Evolutionary conservation across 2,329 filamentous ascomycete genomes (phyloP), one percentile per base, ranked within the genome.

Genomic region (Kalmusia sp.): DNA sequence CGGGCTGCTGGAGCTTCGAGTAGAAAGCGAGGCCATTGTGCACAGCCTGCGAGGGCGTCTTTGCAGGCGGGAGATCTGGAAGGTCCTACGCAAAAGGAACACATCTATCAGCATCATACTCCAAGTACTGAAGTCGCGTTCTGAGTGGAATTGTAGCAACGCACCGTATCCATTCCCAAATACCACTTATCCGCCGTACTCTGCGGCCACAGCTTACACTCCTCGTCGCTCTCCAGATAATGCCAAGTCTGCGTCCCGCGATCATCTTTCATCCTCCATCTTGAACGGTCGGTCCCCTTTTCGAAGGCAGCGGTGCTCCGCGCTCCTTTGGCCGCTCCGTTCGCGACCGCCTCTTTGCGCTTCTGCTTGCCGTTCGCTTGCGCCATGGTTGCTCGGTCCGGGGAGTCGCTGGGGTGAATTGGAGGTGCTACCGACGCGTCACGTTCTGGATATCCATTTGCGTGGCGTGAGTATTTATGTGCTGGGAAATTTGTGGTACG

Each of bases 171-270:
- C 40, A 97, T 76, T 15, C 91, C 91, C 15, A 99, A 73, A 67
- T 87, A 91, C 73, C 92, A 96, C 74, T 92, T 96, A 71, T 99
- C 96, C n/a, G 92, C 91, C 51, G 81, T 82, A 21, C 85, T 89
- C 76, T 97, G 93, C 4, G 93, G 92, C 93, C 93, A 97, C 52
- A 84, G 78, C 63, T 89, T 80, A 6, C 82, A 76, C 50, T 90
- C 87, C 54, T 91, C 82, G 49, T 95, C 88, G 8, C 85, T 84
- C 58, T 84, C 77, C 3, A 99, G 79, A 70, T 98, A 99, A 67
- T 95, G 90, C 95, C 95, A 99, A 45, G 91, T 96, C 66, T 97
- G 92, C 50, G 90, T 84, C 43, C 95, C 93, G 46, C 85, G 83
- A 54, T 96, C 91, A 68, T 96, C 89, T 56, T 86, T 84, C 71